phyloP scores from a whole-genome alignment of 2,329 filamentous ascomycete species.

The Ophiostoma angusticollis region DNA sequence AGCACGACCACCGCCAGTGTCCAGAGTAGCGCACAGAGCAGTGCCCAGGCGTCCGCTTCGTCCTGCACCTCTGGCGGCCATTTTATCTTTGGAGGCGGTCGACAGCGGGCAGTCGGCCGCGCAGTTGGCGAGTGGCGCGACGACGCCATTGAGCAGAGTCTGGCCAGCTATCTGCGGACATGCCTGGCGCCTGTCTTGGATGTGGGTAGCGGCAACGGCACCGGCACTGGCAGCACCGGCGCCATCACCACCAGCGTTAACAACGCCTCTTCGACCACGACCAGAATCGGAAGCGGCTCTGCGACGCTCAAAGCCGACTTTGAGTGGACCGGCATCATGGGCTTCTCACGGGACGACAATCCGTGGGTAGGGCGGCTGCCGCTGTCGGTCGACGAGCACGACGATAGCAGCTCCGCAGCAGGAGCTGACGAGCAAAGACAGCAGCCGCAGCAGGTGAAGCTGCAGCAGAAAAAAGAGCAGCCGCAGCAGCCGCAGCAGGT shows the following conservation, averaged over 20 bases:
- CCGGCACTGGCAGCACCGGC: conserved; percentile 7
- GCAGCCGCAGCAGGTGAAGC: too few relatives aligned
- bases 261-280: too few relatives aligned
- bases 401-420: conserved; percentile 16
- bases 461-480: too few relatives aligned
- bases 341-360: conserved; percentile 51
- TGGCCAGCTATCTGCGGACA: conserved; percentile 42
- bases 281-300: too few relatives aligned
- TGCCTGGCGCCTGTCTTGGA: conserved; percentile 31
- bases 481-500: too few relatives aligned
- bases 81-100: conserved; percentile 60
- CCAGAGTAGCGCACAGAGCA: neutral
- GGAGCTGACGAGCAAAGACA: neutral
- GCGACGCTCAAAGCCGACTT: conserved; percentile 38
- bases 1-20: neutral
- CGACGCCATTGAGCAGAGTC: conserved; percentile 25
- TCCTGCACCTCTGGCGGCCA: conserved; percentile 28
- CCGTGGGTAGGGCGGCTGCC: conserved; percentile 64
- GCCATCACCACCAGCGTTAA: too few relatives aligned
- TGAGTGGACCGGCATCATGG: conserved; percentile 76
- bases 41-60: conserved; percentile 18
- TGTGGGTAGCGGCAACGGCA: conserved; percentile 17
- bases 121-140: conserved; percentile 27
- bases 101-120: conserved; percentile 38
- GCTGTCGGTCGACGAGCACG: neutral